phyloP scores from a whole-genome alignment of 2,329 filamentous ascomycete genomes.

The Onygenales sp. region DNA sequence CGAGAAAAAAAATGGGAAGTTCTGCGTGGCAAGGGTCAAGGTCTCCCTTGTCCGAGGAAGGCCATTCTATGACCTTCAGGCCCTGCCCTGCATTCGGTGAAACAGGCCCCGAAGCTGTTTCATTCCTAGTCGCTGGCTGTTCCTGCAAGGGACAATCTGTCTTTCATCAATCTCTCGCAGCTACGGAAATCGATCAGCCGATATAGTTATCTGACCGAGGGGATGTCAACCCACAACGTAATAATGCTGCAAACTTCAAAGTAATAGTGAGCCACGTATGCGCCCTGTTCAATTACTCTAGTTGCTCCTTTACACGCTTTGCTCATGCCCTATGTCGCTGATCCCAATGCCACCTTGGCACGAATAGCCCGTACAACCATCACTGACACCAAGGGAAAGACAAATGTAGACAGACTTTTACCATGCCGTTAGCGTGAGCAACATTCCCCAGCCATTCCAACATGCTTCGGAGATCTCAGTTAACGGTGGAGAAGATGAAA shows the following conservation, averaged over 20 bases:
- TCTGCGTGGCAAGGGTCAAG: not conserved
- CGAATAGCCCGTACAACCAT: too few species aligned
- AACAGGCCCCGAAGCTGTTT: not conserved
- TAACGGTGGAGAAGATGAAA: not conserved
- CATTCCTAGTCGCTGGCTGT: not conserved
- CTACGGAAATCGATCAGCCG: too few species aligned
- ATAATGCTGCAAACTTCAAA: too few species aligned
- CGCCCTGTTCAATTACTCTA: not conserved
- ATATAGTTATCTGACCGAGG: too few species aligned
- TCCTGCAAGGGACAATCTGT: not conserved
- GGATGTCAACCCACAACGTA: too few species aligned
- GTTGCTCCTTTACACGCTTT: not conserved
- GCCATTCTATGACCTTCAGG: not conserved
- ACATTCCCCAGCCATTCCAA: not conserved
- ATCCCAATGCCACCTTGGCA: not conserved
- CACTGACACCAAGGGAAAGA: not conserved
- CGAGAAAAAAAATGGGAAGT: not conserved
- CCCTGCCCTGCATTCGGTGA: not conserved
- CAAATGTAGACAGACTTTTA: not conserved
- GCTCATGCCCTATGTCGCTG: not conserved
- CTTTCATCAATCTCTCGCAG: not conserved
- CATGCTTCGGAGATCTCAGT: not conserved
- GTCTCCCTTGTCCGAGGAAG: not conserved
- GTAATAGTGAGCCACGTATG: not conserved
- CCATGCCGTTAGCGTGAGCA: not conserved